Evolutionary conservation across 192 early-diverging fungal genomes (phyloP), one percentile per base, ranked within the genome.

Genomic region (Coemansia reversa): DNA sequence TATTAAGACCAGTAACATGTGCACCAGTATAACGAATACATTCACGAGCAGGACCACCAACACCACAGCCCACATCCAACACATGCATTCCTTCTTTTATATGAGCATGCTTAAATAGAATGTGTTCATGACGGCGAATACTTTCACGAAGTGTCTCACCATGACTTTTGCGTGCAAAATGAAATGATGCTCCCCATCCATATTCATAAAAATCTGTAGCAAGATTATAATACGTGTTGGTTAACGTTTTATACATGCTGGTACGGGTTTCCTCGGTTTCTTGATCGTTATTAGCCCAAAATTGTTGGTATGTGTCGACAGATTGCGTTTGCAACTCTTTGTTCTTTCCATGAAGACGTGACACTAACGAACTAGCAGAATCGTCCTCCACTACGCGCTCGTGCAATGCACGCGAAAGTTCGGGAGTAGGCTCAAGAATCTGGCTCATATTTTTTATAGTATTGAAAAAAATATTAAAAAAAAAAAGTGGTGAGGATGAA

Each of bases 21-120:
- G 93, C 91, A 18, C 92, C 94, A n/a, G 90, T 88, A 62, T 97
- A 92, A 60, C 90, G 86, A 54, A 89, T 85, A 69, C 95, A 94
- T 63, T 98, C 94, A 55, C 96, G 90, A n/a, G 92, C 86, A 16
- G 96, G 96, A 4, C 96, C 96, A 60, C 93, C 96, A 59, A 98
- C 94, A 64, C 96, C 96, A 69, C 96, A 97, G 24, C 96, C 96
- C 51, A 98, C 91, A 67, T 98, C 96, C 27, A 97, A 83, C 29
- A 94, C 91, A 35, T 83, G 78, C 84, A 86, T 86, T 29, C 81
- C 82, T n/a, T 84, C 63, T 62, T 84, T 82, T 58, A 96, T 82
- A 18, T 82, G 85, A 27, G 91, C 90, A 53, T 88, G 78, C 50
- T 87, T 75, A 19, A 92, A 93, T 39, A 98, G 83, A 60, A 84